phyloP scores from a whole-genome alignment of 1,284 basidiomycete species.

The Leccinum glutinopallens region DNA sequence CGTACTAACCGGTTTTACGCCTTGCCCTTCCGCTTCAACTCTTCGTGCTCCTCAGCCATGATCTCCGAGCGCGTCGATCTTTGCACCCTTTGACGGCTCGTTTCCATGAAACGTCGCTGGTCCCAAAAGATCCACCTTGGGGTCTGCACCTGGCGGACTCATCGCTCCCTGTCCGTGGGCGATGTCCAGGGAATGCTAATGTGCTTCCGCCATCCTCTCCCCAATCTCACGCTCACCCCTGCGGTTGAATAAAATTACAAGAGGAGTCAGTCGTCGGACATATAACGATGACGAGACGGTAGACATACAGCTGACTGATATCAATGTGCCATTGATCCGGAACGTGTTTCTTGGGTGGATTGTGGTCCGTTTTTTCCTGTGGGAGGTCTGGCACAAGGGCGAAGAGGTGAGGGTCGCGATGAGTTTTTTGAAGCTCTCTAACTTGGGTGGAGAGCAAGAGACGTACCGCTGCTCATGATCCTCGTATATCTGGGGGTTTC shows the following conservation, averaged over 20 bases:
- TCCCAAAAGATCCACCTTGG: conserved; percentile 43
- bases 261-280: conserved; percentile 4
- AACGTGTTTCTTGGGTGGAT: conserved; percentile 31
- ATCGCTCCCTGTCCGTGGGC: conserved; percentile 32
- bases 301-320: conserved; percentile 43
- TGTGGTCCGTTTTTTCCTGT: conserved; percentile 27
- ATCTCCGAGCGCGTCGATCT: conserved; percentile 58
- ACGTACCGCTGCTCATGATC: conserved; percentile 45
- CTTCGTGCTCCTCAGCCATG: conserved; percentile 51
- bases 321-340: conserved; percentile 38
- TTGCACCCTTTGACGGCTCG: conserved; percentile 60
- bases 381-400: conserved; percentile 17
- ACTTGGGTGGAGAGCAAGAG: neutral
- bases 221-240: conserved; percentile 46
- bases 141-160: conserved; percentile 23
- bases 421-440: neutral
- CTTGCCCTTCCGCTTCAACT: conserved; percentile 50
- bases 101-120: conserved; percentile 55
- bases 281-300: neutral
- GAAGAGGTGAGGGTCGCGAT: neutral
- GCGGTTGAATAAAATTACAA: neutral
- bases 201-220: conserved; percentile 40
- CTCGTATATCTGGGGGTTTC: conserved; percentile 46
- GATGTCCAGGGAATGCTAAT: conserved; percentile 30
- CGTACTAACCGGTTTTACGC: conserved; percentile 20